Evolutionary conservation across 495 filamentous ascomycete species (phyloP), one percentile per base, ranked within the genome.

Genomic region (Trichocladium antarcticum): DNA sequence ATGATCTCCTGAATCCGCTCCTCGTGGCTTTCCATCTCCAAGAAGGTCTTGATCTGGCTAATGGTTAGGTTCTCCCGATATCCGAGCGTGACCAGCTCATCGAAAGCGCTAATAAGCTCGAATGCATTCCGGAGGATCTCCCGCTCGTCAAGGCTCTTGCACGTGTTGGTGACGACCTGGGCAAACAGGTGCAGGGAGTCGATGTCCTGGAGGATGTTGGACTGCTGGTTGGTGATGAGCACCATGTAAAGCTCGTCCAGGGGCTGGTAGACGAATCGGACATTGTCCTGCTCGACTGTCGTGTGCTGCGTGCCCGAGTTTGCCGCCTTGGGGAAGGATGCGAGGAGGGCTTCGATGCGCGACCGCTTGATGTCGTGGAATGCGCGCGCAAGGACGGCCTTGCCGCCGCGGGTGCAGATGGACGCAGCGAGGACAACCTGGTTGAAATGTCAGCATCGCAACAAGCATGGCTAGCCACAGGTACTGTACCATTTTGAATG

Each of bases 201-300:
- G 60, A 98, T 98, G 62, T 98, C 92, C 71, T 98, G 92, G 27
- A 98, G 78, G 56, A 97, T 98, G 72, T 98, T 98, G 58, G 88
- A 95, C 76, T 97, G 90, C 49, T 87, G 87, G 74, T 97, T 97
- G 71, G 93, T 98, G 68, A 98, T 97, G 53, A 98, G 82, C 45
- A 98, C 89, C 78, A 98, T 95, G 76, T 97, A 98, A 51, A 98
- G 80, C 73, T 97, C 93, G 68, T 98, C 93, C 45, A 98, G 77
- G 50, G 93, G 92, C 67, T 98, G 92, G 74, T 98, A 98, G 43
- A 97, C 92, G 63, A 95, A 98, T 65, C 92, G 92, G 57, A 98
- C 92, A 76, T 95, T 96, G 74, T 98, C 92, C 65, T 95, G 90
- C 67, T 98, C 92, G 44, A 95, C 88, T 12, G 86, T 98, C 7